Conservation (phyloP, 177 flowering plant species). For the Tripterygium wilfordii region DNA sequence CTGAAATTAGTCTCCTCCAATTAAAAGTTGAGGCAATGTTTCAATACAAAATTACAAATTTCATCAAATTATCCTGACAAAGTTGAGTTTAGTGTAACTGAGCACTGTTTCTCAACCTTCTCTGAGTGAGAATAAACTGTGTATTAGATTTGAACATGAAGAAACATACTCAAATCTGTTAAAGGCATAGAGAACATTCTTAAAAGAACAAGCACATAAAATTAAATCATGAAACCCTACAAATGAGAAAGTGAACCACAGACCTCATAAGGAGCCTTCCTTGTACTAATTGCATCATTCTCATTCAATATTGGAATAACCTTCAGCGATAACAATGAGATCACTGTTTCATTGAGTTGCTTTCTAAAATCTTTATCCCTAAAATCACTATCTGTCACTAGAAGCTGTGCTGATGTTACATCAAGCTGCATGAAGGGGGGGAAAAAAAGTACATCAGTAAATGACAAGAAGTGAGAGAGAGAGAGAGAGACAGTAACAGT, state of each 20-base stretch:
- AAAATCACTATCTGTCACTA: constrained; percentile 93
- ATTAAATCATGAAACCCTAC: background rate
- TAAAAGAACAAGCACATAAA: no score
- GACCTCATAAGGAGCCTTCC: constrained; percentile 97
- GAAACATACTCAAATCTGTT: no score
- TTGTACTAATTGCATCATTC: constrained; percentile 93
- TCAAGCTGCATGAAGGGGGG: constrained; percentile 87
- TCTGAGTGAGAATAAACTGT: no score
- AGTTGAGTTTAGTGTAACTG: no score
- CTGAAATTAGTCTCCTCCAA: no score
- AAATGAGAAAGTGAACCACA: constrained; percentile 3
- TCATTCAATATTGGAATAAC: constrained; percentile 95
- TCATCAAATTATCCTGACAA: no score
- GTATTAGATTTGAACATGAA: no score
- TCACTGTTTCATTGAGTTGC: constrained; percentile 78
- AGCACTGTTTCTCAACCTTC: no score
- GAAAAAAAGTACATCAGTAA: background rate
- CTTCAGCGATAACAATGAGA: constrained; percentile 49
- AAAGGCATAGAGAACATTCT: no score
- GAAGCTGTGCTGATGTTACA: constrained; percentile 83
- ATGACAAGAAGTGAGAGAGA: background rate
- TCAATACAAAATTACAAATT: no score
- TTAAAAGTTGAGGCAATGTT: no score
- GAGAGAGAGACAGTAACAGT: background rate
- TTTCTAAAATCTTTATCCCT: constrained; percentile 64